These are phyloP conservation scores for Fagus crenata DNA, from an alignment of 306 rosid species.

Conservation along the genomic window DNA sequence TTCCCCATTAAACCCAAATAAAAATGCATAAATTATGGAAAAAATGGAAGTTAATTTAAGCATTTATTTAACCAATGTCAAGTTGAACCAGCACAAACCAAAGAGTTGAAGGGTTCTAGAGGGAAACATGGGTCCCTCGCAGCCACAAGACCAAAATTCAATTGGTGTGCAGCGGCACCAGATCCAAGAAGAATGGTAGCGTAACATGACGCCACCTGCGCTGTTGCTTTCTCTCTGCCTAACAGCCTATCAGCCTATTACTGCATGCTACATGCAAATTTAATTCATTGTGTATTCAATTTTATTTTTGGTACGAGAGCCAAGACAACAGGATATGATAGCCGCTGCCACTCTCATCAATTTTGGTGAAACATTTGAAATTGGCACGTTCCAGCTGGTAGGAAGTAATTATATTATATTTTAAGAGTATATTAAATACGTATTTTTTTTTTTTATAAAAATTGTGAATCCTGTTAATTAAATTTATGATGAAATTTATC, in stretches of 20 bases:
- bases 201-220: slow-evolving; percentile 24
- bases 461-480: too few species aligned
- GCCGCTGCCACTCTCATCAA: neutral
- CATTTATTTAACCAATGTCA: neutral
- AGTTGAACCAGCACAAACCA: neutral
- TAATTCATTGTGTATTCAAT: neutral
- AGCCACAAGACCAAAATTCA: neutral
- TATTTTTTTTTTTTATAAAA: too few species aligned
- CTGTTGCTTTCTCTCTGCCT: slow-evolving; percentile 2
- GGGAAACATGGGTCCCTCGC: neutral
- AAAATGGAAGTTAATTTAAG: neutral
- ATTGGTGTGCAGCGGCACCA: slow-evolving; percentile 27
- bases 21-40: neutral
- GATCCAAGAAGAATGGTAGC: slow-evolving; percentile 41
- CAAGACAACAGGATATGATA: neutral
- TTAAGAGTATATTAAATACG: too few species aligned
- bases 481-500: too few species aligned
- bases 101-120: neutral
- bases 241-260: neutral
- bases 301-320: neutral
- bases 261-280: slow-evolving; percentile 8
- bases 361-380: neutral
- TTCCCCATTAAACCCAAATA: too few species aligned
- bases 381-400: neutral
- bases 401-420: too few species aligned